Percentiles rank a stretch among this genome's conserved stretches.
These are phyloP conservation scores for Artemisia princeps DNA, from an alignment of 140 eudicot species.

Conservation along the genomic window DNA sequence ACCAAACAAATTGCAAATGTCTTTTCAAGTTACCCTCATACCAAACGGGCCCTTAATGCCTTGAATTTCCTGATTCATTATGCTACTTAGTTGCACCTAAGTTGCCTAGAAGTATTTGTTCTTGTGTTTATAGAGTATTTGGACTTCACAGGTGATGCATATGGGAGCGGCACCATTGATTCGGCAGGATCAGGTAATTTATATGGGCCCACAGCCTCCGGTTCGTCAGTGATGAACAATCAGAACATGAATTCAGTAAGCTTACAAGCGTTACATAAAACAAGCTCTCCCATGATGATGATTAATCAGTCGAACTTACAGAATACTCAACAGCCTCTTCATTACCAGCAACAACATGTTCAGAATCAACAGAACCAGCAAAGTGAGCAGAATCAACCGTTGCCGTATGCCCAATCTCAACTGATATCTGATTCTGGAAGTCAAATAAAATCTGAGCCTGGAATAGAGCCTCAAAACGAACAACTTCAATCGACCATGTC, in stretches of 20 bases:
- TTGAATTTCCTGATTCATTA: no score
- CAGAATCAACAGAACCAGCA: conserved; percentile 44
- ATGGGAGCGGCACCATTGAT: conserved; percentile 38
- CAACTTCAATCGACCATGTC: conserved; percentile 44
- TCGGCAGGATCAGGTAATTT: conserved; percentile 55
- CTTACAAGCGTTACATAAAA: conserved; percentile 42
- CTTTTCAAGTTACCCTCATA: no score
- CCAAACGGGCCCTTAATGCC: no score
- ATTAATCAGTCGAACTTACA: conserved; percentile 38
- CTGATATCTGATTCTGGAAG: conserved; percentile 33
- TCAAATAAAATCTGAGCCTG: conserved; percentile 43
- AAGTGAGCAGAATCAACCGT: conserved; percentile 42
- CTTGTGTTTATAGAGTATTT: neutral
- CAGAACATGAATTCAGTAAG: conserved; percentile 41
- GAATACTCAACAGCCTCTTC: conserved; percentile 43
- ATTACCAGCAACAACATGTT: conserved; percentile 49
- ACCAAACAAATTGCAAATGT: no score
- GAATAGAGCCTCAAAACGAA: conserved; percentile 35
- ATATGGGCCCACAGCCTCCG: conserved; percentile 40
- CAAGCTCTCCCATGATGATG: conserved; percentile 42
- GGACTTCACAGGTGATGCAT: conserved; percentile 55
- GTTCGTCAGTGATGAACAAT: conserved; percentile 39
- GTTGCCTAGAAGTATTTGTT: neutral
- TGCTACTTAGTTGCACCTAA: neutral
- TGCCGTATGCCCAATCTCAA: conserved; percentile 44